phyloP scores from a whole-genome alignment of 2,329 filamentous ascomycete genomes.

The Alternaria arbusti region DNA sequence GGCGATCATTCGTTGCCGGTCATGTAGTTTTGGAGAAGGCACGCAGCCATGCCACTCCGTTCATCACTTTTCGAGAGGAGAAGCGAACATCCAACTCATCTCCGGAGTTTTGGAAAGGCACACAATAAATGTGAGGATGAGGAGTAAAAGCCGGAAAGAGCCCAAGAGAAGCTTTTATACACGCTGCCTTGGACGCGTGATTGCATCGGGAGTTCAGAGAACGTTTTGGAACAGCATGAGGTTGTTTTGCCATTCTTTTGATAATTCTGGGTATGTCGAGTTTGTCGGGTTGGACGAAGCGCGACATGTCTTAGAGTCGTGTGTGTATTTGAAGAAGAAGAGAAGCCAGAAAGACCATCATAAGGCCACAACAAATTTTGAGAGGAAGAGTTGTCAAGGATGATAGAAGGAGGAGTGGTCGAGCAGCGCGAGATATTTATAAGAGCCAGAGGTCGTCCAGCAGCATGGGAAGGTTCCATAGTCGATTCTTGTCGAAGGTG shows the following conservation, averaged over 20 bases:
- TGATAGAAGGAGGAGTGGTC: background rate
- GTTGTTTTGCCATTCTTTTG: too few relatives aligned
- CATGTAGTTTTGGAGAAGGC: too few relatives aligned
- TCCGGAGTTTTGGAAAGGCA: background rate
- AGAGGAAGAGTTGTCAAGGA: background rate
- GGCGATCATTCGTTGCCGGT: too few relatives aligned
- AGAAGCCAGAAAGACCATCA: background rate
- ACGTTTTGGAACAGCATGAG: background rate
- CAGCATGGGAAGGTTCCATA: too few relatives aligned
- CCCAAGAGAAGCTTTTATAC: background rate
- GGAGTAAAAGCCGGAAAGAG: background rate
- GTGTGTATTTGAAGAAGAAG: too few relatives aligned
- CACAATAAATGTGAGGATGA: background rate
- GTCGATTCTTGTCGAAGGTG: background rate
- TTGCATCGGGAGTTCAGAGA: fast-evolving
- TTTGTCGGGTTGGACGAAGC: background rate
- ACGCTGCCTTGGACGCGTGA: background rate
- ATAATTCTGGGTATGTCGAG: background rate
- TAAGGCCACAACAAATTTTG: background rate
- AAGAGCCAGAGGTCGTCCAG: background rate
- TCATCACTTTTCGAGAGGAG: too few relatives aligned
- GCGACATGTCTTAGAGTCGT: background rate
- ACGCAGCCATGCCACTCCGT: too few relatives aligned
- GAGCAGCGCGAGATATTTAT: background rate
- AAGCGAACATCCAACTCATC: too few relatives aligned